Evolutionary conservation across 352 stramenopile genomes (phyloP).

Genomic region (Phytophthora tubulina): DNA sequence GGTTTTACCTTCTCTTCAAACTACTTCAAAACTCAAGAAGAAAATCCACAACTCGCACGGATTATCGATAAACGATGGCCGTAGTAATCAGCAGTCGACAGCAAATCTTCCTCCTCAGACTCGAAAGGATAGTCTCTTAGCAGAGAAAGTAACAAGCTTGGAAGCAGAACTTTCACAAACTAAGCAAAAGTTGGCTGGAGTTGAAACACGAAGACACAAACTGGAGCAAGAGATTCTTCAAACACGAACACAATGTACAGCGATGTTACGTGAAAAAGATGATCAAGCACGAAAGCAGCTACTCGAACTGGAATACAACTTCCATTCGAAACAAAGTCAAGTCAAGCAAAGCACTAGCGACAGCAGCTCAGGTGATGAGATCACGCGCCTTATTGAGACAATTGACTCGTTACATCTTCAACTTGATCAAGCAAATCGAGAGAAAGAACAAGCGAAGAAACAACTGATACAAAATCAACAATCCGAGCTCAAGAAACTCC

Average conservation of each 20-base stretch:
- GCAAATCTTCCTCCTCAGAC: background rate
- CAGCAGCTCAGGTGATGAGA: constrained; percentile 45
- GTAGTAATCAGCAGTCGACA: constrained; percentile 30
- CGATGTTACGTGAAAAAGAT: constrained; percentile 64
- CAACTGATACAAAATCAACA: constrained; percentile 55
- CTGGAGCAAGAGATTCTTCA: constrained; percentile 60
- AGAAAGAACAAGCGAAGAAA: constrained; percentile 51
- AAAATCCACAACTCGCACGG: constrained; percentile 10
- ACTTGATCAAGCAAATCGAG: constrained; percentile 55
- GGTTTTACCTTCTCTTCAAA: constrained; percentile 32
- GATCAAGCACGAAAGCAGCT: constrained; percentile 63
- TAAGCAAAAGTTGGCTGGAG: constrained; percentile 32
- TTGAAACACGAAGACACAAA: constrained; percentile 46
- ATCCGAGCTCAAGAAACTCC: constrained; percentile 64
- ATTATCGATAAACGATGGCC: background rate
- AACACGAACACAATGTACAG: constrained; percentile 46
- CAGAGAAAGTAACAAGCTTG: constrained; percentile 23
- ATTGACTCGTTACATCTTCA: constrained; percentile 75
- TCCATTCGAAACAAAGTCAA: constrained; percentile 52
- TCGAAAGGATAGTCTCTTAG: background rate
- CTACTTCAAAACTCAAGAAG: constrained; percentile 22
- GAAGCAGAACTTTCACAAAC: constrained; percentile 45
- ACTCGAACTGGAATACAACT: constrained; percentile 57
- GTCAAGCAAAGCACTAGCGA: constrained; percentile 16
- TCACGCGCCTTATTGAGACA: constrained; percentile 72